Conservation (phyloP, 1,139 yeast genomes). For the Citeromyces siamensis region DNA sequence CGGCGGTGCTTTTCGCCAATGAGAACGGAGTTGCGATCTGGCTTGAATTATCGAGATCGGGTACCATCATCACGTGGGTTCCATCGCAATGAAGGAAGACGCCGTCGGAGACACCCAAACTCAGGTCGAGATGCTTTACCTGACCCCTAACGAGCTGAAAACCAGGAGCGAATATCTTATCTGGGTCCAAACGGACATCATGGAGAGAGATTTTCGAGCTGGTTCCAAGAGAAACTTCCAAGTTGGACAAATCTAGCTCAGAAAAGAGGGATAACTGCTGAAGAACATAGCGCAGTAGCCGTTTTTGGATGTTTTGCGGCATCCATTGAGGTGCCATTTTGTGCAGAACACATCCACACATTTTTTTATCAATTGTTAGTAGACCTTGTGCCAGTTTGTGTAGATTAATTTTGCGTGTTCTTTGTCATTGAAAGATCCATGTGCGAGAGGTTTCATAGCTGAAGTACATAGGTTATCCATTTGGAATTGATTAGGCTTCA, state of each 20-base stretch:
- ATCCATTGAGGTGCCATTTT: constrained; percentile 31
- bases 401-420: too few species aligned
- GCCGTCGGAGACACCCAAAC: constrained; percentile 50
- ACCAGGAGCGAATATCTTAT: constrained; percentile 61
- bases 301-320: constrained; percentile 73
- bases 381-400: too few species aligned
- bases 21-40: constrained; percentile 20
- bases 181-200: constrained; percentile 63
- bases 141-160: constrained; percentile 51
- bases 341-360: constrained; percentile 1
- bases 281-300: constrained; percentile 66
- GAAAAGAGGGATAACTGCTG: constrained; percentile 79
- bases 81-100: constrained; percentile 48
- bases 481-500: too few species aligned
- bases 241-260: constrained; percentile 65
- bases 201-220: constrained; percentile 40
- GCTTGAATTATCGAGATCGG: constrained; percentile 17
- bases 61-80: constrained; percentile 42
- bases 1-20: constrained; percentile 54
- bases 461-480: too few species aligned
- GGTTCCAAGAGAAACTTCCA: constrained; percentile 66
- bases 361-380: too few species aligned
- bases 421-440: too few species aligned
- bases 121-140: constrained; percentile 37
- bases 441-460: too few species aligned